Percentiles rank a stretch among this genome's conserved stretches.
phyloP scores from a whole-genome alignment of 805 yeast species.

The Candida rishiriensis region DNA sequence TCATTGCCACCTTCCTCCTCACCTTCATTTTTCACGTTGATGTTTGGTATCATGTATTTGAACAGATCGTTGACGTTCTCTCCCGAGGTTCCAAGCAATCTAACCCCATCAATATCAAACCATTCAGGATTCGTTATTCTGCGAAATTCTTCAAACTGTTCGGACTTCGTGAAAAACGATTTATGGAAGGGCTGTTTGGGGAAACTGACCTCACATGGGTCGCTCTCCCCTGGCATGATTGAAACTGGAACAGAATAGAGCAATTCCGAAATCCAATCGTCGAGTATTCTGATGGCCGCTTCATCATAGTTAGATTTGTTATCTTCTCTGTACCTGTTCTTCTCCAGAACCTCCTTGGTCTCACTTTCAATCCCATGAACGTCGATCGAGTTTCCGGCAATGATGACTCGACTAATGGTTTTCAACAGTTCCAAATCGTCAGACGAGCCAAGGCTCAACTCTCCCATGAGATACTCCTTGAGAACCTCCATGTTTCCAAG shows the following conservation, averaged over 20 bases:
- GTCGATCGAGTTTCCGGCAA: constrained; percentile 65
- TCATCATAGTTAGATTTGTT: constrained; percentile 49
- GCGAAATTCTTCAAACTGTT: constrained; percentile 32
- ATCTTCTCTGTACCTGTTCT: constrained; percentile 44
- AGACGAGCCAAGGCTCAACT: constrained; percentile 32
- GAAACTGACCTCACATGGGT: constrained; percentile 77
- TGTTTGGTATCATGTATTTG: constrained; percentile 54
- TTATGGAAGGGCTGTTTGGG: constrained; percentile 92
- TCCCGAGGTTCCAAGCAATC: constrained; percentile 74
- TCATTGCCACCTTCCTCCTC: constrained; percentile 1
- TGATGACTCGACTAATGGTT: constrained; percentile 45
- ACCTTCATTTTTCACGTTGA: constrained; percentile 18
- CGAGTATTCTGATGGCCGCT: constrained; percentile 50
- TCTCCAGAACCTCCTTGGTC: constrained; percentile 24
- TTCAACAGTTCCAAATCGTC: constrained; percentile 19
- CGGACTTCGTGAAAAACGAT: constrained; percentile 53
- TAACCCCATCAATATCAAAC: constrained; percentile 52
- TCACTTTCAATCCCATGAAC: constrained; percentile 9
- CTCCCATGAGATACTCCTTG: constrained; percentile 69
- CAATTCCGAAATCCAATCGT: constrained; percentile 52
- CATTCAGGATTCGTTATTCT: constrained; percentile 71
- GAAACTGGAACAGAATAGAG: constrained; percentile 61
- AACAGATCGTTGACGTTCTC: constrained; percentile 77
- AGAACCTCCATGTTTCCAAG: constrained; percentile 51
- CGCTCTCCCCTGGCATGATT: constrained; percentile 79